A percentile compares a stretch with the other conserved stretches of the same genome.
Evolutionary conservation across 192 early-diverging fungal species (phyloP).

Genomic region (Podila epigama): DNA sequence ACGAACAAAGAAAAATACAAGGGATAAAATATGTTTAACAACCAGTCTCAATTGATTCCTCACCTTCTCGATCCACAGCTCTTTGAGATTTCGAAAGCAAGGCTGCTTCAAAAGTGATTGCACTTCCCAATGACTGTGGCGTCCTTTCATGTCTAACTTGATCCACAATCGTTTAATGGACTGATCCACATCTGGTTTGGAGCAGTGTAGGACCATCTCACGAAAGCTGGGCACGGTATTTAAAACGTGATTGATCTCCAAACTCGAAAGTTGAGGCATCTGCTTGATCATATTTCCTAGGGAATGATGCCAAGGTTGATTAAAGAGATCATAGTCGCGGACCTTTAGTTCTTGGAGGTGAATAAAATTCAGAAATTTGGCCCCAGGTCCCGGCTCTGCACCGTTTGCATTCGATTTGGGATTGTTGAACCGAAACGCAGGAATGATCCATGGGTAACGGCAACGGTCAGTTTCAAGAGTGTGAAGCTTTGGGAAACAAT

Average conservation of each 20-base stretch:
- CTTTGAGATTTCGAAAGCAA: not conserved
- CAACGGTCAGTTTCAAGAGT: not conserved
- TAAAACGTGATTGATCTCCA: not conserved
- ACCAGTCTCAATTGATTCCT: not conserved
- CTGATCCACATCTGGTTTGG: not conserved
- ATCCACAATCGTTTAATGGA: not conserved
- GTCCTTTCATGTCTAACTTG: not conserved
- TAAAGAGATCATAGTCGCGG: too few species aligned
- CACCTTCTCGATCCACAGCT: not conserved
- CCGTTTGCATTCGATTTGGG: not conserved
- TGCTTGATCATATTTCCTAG: not conserved
- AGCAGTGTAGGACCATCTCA: not conserved
- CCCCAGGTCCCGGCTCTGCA: not conserved
- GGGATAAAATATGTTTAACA: not conserved
- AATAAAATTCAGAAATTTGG: not conserved
- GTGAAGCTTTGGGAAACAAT: not conserved
- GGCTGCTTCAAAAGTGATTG: not conserved
- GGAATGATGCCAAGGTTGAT: not conserved
- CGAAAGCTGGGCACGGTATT: not conserved
- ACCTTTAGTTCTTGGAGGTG: not conserved
- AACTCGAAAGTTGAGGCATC: not conserved
- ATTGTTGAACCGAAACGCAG: not conserved
- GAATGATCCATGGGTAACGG: not conserved
- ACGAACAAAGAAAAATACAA: not conserved
- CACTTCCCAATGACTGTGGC: not conserved